A percentile compares a stretch with the other conserved stretches of the same genome.
Conservation (phyloP, 768 basidiomycete genomes). For the Candolleomyces eurysporus region DNA sequence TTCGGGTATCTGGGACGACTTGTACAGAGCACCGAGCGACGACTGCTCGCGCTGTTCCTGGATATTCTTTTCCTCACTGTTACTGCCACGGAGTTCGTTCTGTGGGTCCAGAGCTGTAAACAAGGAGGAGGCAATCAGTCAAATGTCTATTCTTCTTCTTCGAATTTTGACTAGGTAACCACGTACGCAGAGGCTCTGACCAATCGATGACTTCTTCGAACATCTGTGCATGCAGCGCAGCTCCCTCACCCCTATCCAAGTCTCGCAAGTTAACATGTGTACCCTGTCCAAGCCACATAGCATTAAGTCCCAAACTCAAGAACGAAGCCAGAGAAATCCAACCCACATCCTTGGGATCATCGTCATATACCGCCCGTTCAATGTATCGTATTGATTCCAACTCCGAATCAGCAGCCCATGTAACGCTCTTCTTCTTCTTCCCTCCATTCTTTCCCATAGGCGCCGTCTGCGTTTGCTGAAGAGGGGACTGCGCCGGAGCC, state of each 20-base stretch:
- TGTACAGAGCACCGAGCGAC: constrained; percentile 72
- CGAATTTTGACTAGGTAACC: constrained; percentile 11
- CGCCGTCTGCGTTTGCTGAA: constrained; percentile 23
- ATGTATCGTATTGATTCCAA: constrained; percentile 78
- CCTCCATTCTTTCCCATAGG: constrained; percentile 33
- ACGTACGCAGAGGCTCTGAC: constrained; percentile 79
- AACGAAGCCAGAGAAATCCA: constrained; percentile 33
- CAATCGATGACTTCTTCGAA: constrained; percentile 89
- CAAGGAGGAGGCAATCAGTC: constrained; percentile 16
- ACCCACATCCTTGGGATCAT: constrained; percentile 84
- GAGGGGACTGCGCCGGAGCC: constrained; percentile 27
- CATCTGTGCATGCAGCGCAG: constrained; percentile 75
- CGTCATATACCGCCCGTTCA: constrained; percentile 86
- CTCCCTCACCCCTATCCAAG: constrained; percentile 85
- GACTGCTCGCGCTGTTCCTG: constrained; percentile 82
- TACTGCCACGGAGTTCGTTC: constrained; percentile 56
- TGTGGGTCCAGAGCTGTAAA: constrained; percentile 62
- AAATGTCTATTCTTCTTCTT: constrained; percentile 9
- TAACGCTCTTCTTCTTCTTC: constrained; percentile 75
- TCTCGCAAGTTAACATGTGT: constrained; percentile 75
- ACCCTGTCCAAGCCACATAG: constrained; percentile 54
- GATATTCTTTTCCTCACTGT: constrained; percentile 63
- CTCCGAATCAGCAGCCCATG: constrained; percentile 72
- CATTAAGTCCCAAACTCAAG: constrained; percentile 25
- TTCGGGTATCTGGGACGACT: constrained; percentile 69